Evolutionary conservation across 2,329 filamentous ascomycete species (phyloP), one percentile per base, ranked within the genome.

Genomic region (Apiospora rasikravindrae): DNA sequence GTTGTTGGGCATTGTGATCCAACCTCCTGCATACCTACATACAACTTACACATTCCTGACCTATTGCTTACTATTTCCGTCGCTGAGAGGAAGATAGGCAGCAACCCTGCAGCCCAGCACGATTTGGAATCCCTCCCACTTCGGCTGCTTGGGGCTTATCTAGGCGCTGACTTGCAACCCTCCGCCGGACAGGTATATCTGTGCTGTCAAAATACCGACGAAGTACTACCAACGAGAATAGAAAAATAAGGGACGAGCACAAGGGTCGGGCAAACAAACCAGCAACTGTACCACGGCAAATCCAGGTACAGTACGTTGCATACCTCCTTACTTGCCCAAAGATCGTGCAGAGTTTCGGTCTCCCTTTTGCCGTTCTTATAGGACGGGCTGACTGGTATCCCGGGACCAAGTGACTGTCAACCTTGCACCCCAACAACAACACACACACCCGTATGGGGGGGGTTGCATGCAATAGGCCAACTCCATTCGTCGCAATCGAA

Each of bases 21-120:
- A 64, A 64, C 57, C 33, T 64, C 22, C 10, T 37, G 40, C 40
- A 42, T 37, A 37, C 33, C 33, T 5, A 37, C 33, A 5, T 37
- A 22, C n/a, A n/a, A n/a, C 33, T n/a, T 64, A 40, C 10, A 40
- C 57, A 24, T 64, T 64, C 33, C 57, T 40, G 19, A 14, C 33
- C 57, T 64, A 64, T 19, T 64, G 57, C 33, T 40, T 64, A 40
- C 57, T 64, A 64, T 64, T 64, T n/a, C 40, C 33, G 57, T 64
- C 57, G n/a, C 33, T 7, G 57, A 3, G 57, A 64, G 57, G 53
- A 29, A 64, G n/a, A 64, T 37, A 37, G 33, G 19, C 13, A 64
- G 53, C 19, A 37, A 40, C 29, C 53, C 29, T 57, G 51, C 14
- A 57, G 29, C 29, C 29, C 53, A 37, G 19, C 19, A 64, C 57